Evolutionary conservation across 176 grass and related monocot genomes (phyloP), one percentile per base, ranked within the genome.

Genomic region (Tuctoria greenei): DNA sequence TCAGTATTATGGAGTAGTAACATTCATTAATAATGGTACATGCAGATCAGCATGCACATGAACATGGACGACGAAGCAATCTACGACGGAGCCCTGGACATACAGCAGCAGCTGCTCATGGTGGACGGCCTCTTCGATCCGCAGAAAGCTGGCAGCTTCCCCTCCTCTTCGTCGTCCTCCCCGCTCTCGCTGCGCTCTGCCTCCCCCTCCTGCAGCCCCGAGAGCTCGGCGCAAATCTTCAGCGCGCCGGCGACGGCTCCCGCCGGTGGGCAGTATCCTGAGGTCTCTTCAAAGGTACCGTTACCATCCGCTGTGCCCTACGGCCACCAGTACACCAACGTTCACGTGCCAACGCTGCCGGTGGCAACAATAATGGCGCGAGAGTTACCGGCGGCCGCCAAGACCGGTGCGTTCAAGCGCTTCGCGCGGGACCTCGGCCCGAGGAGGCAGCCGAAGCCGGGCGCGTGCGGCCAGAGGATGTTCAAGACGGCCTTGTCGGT

Each of bases 401-500:
- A 51, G 49, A 4, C 49, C 51, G 24, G 81, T 6, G 81, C 88
- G 35, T 97, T 97, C 82, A 81, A 78, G 69, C 21, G 84, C 18
- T 97, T 93, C 81, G 72, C 57, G 18, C 77, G 67, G 10, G 84
- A 78, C 25, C 73, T 91, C 8, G 75, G 59, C 0, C 83, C 88
- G 0, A 78, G 69, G 21, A 17, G n/a, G 31, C 20, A 17, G 31
- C 13, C 44, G 0, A 89, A 72, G 71, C 72, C 69, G 4, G 75
- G 78, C 4, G n/a, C 59, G 8, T 64, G 75, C 13, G 55, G 84
- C 1, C 95, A 98, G 74, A 71, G 64, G 61, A 92, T 98, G 91
- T 67, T 91, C 78, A 98, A 98, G 79, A 85, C 35, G 68, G 76
- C 51, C 42, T 72, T 94, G 60, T 71, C 66, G 40, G 66, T 86